These are phyloP conservation scores for Scutellaria minor DNA, from an alignment of 257 asterid species.

Conservation along the genomic window DNA sequence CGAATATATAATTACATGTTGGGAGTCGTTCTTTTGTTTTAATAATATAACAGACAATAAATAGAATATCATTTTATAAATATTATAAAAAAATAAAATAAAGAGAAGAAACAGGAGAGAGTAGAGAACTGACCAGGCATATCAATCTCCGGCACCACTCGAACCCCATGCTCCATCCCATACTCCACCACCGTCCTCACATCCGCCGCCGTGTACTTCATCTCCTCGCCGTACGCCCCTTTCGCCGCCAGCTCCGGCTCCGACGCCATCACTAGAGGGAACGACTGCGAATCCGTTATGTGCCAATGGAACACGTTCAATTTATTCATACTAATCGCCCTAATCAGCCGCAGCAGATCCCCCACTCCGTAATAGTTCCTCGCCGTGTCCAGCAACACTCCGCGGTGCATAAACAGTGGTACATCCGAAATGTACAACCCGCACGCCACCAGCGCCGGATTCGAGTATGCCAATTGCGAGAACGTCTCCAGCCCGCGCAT, in stretches of 20 bases:
- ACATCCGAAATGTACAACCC: constrained; percentile 56
- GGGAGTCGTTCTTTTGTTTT: too few relatives aligned
- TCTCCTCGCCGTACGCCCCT: constrained; percentile 66
- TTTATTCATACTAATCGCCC: constrained; percentile 78
- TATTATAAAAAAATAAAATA: too few relatives aligned
- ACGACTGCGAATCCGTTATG: constrained; percentile 83
- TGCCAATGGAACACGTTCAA: constrained; percentile 88
- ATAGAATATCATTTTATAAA: too few relatives aligned
- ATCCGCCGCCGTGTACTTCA: constrained; percentile 68
- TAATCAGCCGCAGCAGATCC: constrained; percentile 62
- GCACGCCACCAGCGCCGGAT: constrained; percentile 45
- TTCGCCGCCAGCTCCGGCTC: constrained; percentile 72
- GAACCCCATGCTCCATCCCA: constrained; percentile 73
- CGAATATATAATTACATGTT: too few relatives aligned
- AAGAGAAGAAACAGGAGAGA: background rate
- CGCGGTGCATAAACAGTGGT: constrained; percentile 73
- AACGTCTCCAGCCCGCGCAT: constrained; percentile 85
- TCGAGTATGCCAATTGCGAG: constrained; percentile 67
- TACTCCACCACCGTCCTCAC: constrained; percentile 61
- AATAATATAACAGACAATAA: too few relatives aligned
- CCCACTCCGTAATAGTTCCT: constrained; percentile 62
- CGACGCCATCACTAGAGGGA: constrained; percentile 69
- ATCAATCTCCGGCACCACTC: constrained; percentile 82
- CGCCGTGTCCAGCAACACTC: constrained; percentile 76
- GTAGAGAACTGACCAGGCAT: constrained; percentile 67